A percentile compares a stretch with the other conserved stretches of the same genome.
phyloP scores from a whole-genome alignment of 2,329 filamentous ascomycete genomes.

The Monilinia fructicola region DNA sequence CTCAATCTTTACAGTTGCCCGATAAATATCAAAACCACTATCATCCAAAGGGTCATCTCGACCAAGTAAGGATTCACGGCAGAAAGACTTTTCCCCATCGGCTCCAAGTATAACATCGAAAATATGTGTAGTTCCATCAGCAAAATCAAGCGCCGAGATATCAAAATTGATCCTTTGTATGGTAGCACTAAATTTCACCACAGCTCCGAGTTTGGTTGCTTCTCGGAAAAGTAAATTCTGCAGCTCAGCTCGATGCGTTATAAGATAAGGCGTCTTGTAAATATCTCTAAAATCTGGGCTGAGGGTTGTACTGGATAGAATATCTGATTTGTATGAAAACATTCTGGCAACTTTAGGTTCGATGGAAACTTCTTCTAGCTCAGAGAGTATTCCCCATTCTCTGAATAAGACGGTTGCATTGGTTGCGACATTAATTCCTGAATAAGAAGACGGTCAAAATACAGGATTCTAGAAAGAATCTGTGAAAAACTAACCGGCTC shows the following conservation, averaged over 20 bases:
- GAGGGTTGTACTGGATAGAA: background rate
- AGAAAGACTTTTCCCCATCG: constrained; percentile 15
- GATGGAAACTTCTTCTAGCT: constrained; percentile 1
- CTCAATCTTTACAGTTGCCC: background rate
- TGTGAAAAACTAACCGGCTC: background rate
- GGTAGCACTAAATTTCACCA: background rate
- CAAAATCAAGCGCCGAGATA: background rate
- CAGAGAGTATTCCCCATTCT: background rate
- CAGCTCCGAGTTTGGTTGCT: background rate
- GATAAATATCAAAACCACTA: constrained; percentile 3
- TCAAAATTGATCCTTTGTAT: constrained; percentile 3
- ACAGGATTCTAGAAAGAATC: background rate
- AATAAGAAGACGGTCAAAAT: background rate
- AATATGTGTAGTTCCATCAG: background rate
- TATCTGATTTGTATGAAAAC: background rate
- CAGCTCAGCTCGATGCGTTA: constrained; percentile 3
- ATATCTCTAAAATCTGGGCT: background rate
- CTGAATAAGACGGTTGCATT: background rate
- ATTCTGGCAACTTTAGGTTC: background rate
- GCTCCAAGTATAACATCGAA: constrained; percentile 9
- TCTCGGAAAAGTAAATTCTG: background rate
- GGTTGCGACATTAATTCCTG: constrained; percentile 7
- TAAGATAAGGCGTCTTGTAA: constrained; percentile 7
- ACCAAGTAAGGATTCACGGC: constrained; percentile 10
- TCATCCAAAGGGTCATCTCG: background rate